phyloP scores from a whole-genome alignment of 345 rosid genomes.

The Jatropha curcas region DNA sequence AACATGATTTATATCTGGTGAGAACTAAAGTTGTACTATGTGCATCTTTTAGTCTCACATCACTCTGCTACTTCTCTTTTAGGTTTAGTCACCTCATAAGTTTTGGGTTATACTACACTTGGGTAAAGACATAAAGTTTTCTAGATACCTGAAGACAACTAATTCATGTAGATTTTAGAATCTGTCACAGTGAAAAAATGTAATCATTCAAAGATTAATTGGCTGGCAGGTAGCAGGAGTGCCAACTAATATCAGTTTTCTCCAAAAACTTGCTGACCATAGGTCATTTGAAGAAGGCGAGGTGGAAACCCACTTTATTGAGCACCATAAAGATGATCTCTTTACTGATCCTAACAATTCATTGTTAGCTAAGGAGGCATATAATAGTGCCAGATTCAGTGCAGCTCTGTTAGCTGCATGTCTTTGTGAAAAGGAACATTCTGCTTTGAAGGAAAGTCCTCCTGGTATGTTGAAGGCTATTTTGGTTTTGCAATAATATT shows the following conservation, averaged over 20 bases:
- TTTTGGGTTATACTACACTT: too few relatives aligned
- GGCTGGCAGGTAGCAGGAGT: slow-evolving; percentile 85
- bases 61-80: not conserved
- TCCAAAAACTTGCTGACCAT: slow-evolving; percentile 74
- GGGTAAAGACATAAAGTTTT: not conserved
- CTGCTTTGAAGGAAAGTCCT: slow-evolving; percentile 38
- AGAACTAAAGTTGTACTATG: not conserved
- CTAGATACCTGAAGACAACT: not conserved
- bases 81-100: not conserved
- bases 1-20: not conserved
- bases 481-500: slow-evolving; percentile 18
- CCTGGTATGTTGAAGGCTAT: slow-evolving; percentile 49
- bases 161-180: not conserved
- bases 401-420: slow-evolving; percentile 77
- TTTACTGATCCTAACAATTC: slow-evolving; percentile 61
- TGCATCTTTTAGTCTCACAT: not conserved
- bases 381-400: slow-evolving; percentile 46
- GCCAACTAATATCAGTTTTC: slow-evolving; percentile 86
- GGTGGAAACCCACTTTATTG: slow-evolving; percentile 95
- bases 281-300: slow-evolving; percentile 69
- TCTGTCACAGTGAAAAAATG: not conserved
- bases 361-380: slow-evolving; percentile 45
- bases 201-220: slow-evolving; percentile 18
- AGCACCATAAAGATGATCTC: slow-evolving; percentile 68
- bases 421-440: slow-evolving; percentile 57